phyloP scores from a whole-genome alignment of 2,329 filamentous ascomycete genomes.

The Fusarium sp. region DNA sequence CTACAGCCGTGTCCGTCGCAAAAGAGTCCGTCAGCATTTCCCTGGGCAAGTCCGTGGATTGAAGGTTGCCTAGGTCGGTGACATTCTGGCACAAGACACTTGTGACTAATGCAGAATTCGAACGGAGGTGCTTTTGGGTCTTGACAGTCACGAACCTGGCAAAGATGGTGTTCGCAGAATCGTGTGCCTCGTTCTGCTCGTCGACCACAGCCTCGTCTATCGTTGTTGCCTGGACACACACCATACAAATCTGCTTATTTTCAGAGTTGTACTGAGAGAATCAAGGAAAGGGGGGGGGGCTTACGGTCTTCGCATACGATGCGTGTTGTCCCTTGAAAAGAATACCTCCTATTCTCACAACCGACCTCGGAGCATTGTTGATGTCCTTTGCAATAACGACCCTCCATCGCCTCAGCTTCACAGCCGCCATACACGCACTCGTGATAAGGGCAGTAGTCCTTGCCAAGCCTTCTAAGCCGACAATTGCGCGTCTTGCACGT shows the following conservation, averaged over 20 bases:
- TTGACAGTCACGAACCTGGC: constrained; percentile 37
- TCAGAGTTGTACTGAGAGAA: not conserved
- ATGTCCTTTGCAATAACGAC: constrained; percentile 41
- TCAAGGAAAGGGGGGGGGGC: constrained; percentile 3
- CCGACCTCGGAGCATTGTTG: constrained; percentile 16
- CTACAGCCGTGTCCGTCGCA: constrained; percentile 40
- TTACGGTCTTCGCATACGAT: constrained; percentile 41
- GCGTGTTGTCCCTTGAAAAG: constrained; percentile 25
- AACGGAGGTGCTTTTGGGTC: constrained; percentile 22
- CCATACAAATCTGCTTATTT: constrained; percentile 7
- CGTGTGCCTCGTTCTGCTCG: constrained; percentile 11
- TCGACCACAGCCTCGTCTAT: constrained; percentile 22
- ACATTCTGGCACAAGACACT: constrained; percentile 30
- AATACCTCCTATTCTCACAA: constrained; percentile 16
- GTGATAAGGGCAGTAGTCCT: constrained; percentile 42
- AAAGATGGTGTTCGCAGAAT: constrained; percentile 41
- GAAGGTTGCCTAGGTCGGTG: constrained; percentile 15
- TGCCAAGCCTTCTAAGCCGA: constrained; percentile 30
- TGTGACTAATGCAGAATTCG: constrained; percentile 35
- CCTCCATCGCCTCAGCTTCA: constrained; percentile 31
- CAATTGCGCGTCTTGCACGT: constrained; percentile 42
- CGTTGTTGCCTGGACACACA: constrained; percentile 16
- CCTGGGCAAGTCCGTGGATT: not conserved
- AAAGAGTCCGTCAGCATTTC: constrained; percentile 11
- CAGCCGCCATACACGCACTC: constrained; percentile 45